Conservation (phyloP, 2,329 filamentous ascomycete genomes). For the Ascochyta pisi region DNA sequence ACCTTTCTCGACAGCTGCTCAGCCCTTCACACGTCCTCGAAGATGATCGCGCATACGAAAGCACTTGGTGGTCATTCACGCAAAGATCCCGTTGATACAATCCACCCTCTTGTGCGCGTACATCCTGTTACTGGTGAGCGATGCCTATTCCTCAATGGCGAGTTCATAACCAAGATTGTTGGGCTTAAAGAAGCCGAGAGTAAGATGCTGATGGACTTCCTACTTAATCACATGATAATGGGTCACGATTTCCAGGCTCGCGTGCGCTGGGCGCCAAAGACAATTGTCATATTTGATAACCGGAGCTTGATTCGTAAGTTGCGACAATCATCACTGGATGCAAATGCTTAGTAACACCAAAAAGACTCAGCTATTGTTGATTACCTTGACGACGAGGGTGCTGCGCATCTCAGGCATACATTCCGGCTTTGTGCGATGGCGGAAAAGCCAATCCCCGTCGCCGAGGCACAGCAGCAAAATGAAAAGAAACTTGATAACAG, state of each 20-base stretch:
- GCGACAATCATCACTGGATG: not conserved
- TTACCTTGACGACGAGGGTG: constrained; percentile 2
- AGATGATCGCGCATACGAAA: constrained; percentile 2
- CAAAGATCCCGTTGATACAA: constrained; percentile 73
- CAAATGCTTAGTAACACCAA: not conserved
- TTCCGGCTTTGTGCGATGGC: constrained; percentile 6
- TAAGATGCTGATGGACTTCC: constrained; percentile 73
- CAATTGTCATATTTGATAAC: constrained; percentile 84
- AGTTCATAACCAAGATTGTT: constrained; percentile 74
- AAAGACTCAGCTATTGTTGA: constrained; percentile 3
- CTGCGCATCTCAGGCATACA: constrained; percentile 2
- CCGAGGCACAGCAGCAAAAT: not conserved
- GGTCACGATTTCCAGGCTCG: constrained; percentile 59
- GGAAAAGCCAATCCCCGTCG: not conserved
- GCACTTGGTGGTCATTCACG: constrained; percentile 70
- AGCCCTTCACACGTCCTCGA: constrained; percentile 1
- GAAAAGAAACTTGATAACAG: not conserved
- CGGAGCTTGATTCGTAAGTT: constrained; percentile 44
- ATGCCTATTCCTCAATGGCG: constrained; percentile 19
- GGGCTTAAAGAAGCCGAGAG: constrained; percentile 84
- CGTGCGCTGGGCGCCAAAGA: constrained; percentile 75
- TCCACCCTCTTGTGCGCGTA: constrained; percentile 34
- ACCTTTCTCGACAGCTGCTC: constrained; percentile 2
- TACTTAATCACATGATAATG: constrained; percentile 74
- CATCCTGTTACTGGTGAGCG: constrained; percentile 23